Conservation (phyloP, 176 grass and related monocot species). For the Avena eriantha region DNA sequence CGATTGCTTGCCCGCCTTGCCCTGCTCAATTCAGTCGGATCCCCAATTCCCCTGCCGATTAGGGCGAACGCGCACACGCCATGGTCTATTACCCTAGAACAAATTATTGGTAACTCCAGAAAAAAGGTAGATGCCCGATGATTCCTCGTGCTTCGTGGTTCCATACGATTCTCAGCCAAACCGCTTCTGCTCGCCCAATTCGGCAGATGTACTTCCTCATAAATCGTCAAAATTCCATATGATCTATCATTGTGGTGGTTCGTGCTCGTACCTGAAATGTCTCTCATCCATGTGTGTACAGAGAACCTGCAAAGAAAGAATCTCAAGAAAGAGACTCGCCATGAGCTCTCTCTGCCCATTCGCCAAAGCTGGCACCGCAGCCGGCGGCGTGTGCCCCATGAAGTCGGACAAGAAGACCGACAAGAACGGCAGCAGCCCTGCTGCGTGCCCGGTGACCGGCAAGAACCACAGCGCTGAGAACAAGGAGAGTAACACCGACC, state of each 20-base stretch:
- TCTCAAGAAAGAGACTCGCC: background rate
- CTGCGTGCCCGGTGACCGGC: slow-evolving; percentile 64
- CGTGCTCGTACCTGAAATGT: background rate
- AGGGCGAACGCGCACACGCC: background rate
- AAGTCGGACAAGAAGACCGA: slow-evolving; percentile 60
- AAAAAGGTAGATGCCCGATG: background rate
- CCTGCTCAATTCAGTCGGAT: background rate
- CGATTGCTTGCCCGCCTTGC: background rate
- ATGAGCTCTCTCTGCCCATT: slow-evolving; percentile 58
- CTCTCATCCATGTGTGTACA: background rate
- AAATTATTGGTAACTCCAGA: too few species aligned
- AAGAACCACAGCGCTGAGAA: slow-evolving; percentile 5
- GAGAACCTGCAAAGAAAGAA: background rate
- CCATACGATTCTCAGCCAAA: background rate
- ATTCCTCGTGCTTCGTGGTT: background rate
- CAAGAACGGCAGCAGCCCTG: slow-evolving; percentile 32
- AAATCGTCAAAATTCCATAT: background rate
- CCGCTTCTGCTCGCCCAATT: background rate
- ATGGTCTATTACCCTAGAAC: background rate
- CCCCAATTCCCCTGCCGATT: background rate
- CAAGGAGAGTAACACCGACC: background rate
- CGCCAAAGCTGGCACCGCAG: background rate
- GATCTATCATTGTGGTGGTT: background rate
- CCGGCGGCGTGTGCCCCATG: slow-evolving; percentile 37
- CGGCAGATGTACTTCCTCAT: background rate